These are phyloP conservation scores for Beauveria australis DNA, from an alignment of 2,329 filamentous ascomycete species.

Conservation along the genomic window DNA sequence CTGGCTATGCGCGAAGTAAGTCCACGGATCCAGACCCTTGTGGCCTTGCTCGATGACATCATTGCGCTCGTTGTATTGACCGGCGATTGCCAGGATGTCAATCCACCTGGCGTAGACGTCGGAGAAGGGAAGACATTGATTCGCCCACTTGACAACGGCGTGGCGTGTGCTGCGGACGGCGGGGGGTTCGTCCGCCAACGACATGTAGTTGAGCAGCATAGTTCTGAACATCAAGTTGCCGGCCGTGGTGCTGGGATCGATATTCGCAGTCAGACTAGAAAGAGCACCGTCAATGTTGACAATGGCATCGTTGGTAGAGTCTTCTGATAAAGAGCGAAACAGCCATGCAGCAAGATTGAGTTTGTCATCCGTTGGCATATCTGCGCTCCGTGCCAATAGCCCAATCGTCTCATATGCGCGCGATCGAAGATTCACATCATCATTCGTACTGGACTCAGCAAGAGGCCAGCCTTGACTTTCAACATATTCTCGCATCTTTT, in stretches of 20 bases:
- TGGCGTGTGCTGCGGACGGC: constrained; percentile 69
- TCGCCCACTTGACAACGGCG: constrained; percentile 80
- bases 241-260: constrained; percentile 26
- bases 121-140: constrained; percentile 72
- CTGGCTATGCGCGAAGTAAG: constrained; percentile 37
- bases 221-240: constrained; percentile 29
- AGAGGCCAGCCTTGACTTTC: constrained; percentile 76
- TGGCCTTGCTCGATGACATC: constrained; percentile 86
- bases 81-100: constrained; percentile 71
- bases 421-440: constrained; percentile 61
- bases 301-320: constrained; percentile 65
- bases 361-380: constrained; percentile 46
- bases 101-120: constrained; percentile 81
- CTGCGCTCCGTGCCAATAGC: constrained; percentile 60
- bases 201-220: constrained; percentile 63
- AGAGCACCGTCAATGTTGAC: constrained; percentile 86
- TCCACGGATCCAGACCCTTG: constrained; percentile 71
- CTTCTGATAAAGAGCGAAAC: constrained; percentile 73
- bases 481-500: constrained; percentile 64
- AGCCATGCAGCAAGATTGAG: constrained; percentile 60
- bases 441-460: constrained; percentile 47
- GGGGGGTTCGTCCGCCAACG: constrained; percentile 37
- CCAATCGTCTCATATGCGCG: constrained; percentile 89
- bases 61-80: constrained; percentile 57
- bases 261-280: constrained; percentile 56